phyloP scores from a whole-genome alignment of 371 early-diverging fungal genomes.

The Chytridium lagenaria region DNA sequence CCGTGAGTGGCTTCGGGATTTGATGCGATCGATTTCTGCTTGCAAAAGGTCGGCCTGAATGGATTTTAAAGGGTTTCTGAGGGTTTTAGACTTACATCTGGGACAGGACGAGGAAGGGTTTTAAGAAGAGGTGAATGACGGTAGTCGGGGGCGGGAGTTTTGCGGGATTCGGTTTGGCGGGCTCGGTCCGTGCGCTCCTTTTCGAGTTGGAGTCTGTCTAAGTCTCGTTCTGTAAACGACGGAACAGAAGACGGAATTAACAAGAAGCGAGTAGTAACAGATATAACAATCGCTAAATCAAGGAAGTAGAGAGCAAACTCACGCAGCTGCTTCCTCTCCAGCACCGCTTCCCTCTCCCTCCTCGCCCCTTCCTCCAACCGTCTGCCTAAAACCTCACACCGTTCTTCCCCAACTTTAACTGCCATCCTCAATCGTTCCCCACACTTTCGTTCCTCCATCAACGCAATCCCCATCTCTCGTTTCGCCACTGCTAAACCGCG shows the following conservation, averaged over 20 bases:
- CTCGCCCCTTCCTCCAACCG: slow-evolving; percentile 28
- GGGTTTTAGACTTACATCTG: background rate
- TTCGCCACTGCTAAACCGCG: slow-evolving; percentile 1
- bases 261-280: background rate
- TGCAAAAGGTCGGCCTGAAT: slow-evolving; percentile 9
- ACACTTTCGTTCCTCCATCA: slow-evolving; percentile 41
- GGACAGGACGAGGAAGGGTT: background rate
- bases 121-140: background rate
- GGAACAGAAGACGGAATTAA: no score
- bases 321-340: slow-evolving; percentile 48
- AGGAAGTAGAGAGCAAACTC: slow-evolving; percentile 21
- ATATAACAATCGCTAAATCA: background rate
- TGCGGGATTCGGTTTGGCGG: background rate
- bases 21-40: slow-evolving; percentile 14
- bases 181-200: slow-evolving; percentile 43
- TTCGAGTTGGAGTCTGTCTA: slow-evolving; percentile 44
- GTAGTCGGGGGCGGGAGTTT: background rate
- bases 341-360: slow-evolving; percentile 40
- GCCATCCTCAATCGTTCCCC: slow-evolving; percentile 23
- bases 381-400: slow-evolving; percentile 27
- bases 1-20: background rate
- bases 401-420: slow-evolving; percentile 32
- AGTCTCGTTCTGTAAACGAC: slow-evolving; percentile 42
- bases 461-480: slow-evolving; percentile 35
- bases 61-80: background rate